Conservation (phyloP, 2,329 filamentous ascomycete genomes). For the Aulographum hederae region DNA sequence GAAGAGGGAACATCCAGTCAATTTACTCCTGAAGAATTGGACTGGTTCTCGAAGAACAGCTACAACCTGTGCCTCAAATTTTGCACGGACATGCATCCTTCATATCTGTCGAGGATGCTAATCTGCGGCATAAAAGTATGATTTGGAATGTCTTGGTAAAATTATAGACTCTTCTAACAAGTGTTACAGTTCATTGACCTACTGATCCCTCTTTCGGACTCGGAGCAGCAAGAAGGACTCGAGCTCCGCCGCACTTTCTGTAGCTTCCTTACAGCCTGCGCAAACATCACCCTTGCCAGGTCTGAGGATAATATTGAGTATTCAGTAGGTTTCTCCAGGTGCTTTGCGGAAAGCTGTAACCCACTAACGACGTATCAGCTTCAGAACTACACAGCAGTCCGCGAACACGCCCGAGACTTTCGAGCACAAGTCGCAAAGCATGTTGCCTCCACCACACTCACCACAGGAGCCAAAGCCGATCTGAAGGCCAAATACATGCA, state of each 20-base stretch:
- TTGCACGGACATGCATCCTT: conserved; percentile 37
- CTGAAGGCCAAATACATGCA: conserved; percentile 44
- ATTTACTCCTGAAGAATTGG: conserved; percentile 44
- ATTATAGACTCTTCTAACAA: background rate
- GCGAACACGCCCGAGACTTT: conserved; percentile 43
- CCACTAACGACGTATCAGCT: too few species aligned
- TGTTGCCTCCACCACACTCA: conserved; percentile 16
- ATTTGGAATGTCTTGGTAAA: conserved; percentile 23
- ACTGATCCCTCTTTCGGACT: too few species aligned
- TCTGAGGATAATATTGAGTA: conserved; percentile 19
- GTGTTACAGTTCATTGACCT: background rate
- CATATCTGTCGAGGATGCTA: conserved; percentile 32
- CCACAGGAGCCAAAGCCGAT: conserved; percentile 30
- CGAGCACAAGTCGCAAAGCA: conserved; percentile 26
- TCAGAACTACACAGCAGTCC: conserved; percentile 42
- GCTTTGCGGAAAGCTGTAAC: too few species aligned
- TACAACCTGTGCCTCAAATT: conserved; percentile 61
- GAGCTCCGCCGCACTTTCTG: conserved; percentile 47
- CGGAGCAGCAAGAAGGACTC: conserved; percentile 30
- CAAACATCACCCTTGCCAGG: conserved; percentile 28
- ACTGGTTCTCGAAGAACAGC: conserved; percentile 70
- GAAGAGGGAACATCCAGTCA: conserved; percentile 5
- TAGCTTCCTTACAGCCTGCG: conserved; percentile 42
- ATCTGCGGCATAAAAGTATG: too few species aligned
- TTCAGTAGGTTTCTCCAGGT: too few species aligned